These are phyloP conservation scores for Pleomassaria siparia DNA, from an alignment of 2,329 filamentous ascomycete genomes.

Conservation along the genomic window DNA sequence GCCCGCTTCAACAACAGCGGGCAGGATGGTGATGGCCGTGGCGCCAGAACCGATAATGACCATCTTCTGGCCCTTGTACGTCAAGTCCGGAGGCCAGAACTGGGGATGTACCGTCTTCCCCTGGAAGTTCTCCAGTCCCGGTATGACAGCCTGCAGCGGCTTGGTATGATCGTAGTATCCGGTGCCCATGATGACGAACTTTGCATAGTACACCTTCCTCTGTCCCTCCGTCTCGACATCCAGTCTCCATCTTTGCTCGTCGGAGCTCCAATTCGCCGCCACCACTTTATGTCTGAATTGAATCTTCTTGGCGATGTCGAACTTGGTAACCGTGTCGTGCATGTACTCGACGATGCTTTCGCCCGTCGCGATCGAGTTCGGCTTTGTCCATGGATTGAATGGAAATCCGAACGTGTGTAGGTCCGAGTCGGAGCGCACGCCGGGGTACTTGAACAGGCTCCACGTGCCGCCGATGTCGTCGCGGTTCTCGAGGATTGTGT, in stretches of 20 bases:
- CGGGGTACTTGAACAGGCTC: conserved; percentile 76
- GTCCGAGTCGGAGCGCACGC: conserved; percentile 59
- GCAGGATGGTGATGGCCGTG: conserved; percentile 76
- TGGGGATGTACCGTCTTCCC: conserved; percentile 69
- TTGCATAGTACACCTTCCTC: conserved; percentile 40
- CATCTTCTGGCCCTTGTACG: conserved; percentile 67
- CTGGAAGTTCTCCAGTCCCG: conserved; percentile 66
- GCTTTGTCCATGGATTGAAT: conserved; percentile 68
- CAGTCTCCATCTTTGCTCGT: conserved; percentile 52
- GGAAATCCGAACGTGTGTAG: conserved; percentile 60
- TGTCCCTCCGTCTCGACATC: conserved; percentile 40
- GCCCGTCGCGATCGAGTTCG: conserved; percentile 49
- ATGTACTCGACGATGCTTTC: conserved; percentile 49
- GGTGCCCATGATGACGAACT: conserved; percentile 61
- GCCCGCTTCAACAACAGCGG: conserved; percentile 66
- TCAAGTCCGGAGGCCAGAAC: conserved; percentile 71
- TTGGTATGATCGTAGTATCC: conserved; percentile 76
- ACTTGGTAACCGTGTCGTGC: conserved; percentile 45
- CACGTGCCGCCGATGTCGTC: conserved; percentile 72
- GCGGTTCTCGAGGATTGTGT: conserved; percentile 69
- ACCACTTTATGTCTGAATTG: conserved; percentile 47
- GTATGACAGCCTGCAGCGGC: conserved; percentile 62
- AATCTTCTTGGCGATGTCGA: conserved; percentile 51
- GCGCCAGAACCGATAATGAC: conserved; percentile 77
- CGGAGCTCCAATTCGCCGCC: conserved; percentile 48